A percentile compares a stretch with the other conserved stretches of the same genome.
These are phyloP conservation scores for Ophiostoma fasciatum DNA, from an alignment of 2,329 filamentous ascomycete genomes.

Conservation along the genomic window DNA sequence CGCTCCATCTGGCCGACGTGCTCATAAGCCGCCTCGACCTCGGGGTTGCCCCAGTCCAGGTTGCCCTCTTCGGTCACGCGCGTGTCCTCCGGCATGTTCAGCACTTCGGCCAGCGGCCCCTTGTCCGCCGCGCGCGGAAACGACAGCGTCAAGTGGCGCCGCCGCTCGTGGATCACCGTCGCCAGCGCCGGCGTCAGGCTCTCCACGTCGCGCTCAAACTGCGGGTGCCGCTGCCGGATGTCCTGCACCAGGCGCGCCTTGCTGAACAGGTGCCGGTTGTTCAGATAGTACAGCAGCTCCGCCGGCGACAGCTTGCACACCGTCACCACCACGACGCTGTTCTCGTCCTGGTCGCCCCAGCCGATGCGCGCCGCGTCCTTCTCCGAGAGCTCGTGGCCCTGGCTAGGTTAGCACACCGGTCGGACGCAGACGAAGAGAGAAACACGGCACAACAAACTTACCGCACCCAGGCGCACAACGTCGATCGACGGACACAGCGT, in stretches of 20 bases:
- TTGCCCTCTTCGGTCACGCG: conserved; percentile 17
- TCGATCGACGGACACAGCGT: conserved; percentile 32
- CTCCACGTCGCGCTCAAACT: conserved; percentile 30
- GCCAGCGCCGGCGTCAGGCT: conserved; percentile 19
- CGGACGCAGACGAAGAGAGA: background rate
- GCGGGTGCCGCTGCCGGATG: conserved; percentile 24
- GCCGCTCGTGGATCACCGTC: conserved; percentile 12
- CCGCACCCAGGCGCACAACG: conserved; percentile 19
- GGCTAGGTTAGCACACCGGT: background rate
- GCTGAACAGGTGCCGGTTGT: conserved; percentile 30
- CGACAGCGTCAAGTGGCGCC: conserved; percentile 5
- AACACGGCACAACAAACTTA: conserved; percentile 23
- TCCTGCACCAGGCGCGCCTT: conserved; percentile 28
- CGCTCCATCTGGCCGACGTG: conserved; percentile 10
- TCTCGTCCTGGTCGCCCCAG: conserved; percentile 18
- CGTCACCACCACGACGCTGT: conserved; percentile 19
- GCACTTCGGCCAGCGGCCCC: background rate
- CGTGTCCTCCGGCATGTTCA: conserved; percentile 9
- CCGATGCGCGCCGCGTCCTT: conserved; percentile 15
- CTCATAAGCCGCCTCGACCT: conserved; percentile 19
- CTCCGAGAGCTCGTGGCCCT: conserved; percentile 13
- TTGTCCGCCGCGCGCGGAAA: conserved; percentile 2
- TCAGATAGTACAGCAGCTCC: conserved; percentile 34
- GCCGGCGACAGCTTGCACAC: conserved; percentile 34
- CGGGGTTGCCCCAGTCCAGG: conserved; percentile 24